Evolutionary conservation across 139 green algal species (phyloP).

Genomic region (Pleodorina starrii): DNA sequence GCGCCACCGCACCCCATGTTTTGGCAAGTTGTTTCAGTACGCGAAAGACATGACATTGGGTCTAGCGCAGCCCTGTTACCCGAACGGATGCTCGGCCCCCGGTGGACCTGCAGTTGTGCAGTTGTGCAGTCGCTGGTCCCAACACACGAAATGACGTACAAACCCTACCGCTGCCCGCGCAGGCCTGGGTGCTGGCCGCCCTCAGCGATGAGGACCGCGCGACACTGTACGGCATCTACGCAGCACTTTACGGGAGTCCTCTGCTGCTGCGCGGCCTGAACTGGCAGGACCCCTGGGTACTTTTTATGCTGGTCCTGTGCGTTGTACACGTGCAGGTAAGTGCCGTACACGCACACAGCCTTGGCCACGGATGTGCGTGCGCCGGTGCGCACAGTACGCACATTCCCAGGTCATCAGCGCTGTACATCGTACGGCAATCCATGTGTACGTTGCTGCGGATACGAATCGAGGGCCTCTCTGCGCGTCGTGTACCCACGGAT

Average conservation of each 20-base stretch:
- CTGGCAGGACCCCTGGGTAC: constrained; percentile 43
- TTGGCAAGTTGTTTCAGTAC: no score
- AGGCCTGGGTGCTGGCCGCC: constrained; percentile 43
- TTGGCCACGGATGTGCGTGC: neutral
- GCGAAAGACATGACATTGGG: no score
- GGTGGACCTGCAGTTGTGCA: no score
- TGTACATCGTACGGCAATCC: no score
- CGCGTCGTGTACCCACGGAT: neutral
- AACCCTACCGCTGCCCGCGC: no score
- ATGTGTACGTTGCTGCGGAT: no score
- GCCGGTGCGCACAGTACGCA: neutral
- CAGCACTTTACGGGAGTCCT: constrained; percentile 31
- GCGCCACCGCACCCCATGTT: no score
- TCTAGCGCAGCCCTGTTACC: no score
- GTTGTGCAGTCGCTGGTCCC: no score
- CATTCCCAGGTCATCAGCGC: neutral
- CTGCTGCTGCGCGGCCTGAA: constrained; percentile 35
- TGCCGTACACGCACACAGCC: neutral
- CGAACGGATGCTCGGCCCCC: no score
- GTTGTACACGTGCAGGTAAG: constrained; percentile 44
- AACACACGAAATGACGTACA: no score
- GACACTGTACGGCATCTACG: constrained; percentile 41
- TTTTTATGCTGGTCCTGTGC: constrained; percentile 37
- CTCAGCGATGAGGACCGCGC: constrained; percentile 35
- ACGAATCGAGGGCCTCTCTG: no score